Conservation (phyloP, 108 stramenopile genomes). For the Parietichytrium sp. region DNA sequence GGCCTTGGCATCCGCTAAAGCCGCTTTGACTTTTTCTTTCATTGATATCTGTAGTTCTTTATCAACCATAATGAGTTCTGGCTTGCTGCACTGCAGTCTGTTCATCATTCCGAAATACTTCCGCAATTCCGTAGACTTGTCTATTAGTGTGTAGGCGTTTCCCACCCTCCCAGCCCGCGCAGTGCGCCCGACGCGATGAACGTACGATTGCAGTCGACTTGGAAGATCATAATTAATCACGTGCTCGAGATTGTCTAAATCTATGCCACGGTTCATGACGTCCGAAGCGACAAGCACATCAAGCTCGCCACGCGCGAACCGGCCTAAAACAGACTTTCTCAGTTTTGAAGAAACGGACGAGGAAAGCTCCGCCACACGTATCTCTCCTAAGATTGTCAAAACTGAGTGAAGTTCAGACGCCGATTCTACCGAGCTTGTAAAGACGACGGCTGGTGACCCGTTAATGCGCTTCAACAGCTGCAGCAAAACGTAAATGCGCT, state of each 20-base stretch:
- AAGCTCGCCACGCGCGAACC: not conserved
- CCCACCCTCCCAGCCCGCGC: conserved; percentile 11
- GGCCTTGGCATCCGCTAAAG: too few species aligned
- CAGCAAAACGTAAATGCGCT: too few species aligned
- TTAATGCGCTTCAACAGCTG: conserved; percentile 18
- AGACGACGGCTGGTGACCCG: not conserved
- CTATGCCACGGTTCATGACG: conserved; percentile 17
- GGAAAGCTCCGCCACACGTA: not conserved
- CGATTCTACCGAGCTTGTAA: conserved; percentile 4
- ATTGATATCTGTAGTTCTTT: too few species aligned
- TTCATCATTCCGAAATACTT: too few species aligned
- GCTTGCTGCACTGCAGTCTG: too few species aligned
- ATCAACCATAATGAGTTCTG: too few species aligned
- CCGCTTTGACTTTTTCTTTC: too few species aligned
- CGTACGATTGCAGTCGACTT: not conserved
- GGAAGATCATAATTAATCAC: conserved; percentile 19
- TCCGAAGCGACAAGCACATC: not conserved
- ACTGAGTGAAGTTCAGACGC: not conserved
- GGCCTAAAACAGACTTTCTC: not conserved
- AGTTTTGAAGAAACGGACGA: not conserved
- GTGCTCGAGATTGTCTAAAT: not conserved
- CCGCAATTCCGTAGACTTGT: too few species aligned
- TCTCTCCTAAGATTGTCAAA: not conserved
- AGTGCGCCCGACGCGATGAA: conserved; percentile 22
- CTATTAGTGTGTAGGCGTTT: not conserved